phyloP scores from a whole-genome alignment of 176 grass and related monocot species.

The Calamus simplicifolius region DNA sequence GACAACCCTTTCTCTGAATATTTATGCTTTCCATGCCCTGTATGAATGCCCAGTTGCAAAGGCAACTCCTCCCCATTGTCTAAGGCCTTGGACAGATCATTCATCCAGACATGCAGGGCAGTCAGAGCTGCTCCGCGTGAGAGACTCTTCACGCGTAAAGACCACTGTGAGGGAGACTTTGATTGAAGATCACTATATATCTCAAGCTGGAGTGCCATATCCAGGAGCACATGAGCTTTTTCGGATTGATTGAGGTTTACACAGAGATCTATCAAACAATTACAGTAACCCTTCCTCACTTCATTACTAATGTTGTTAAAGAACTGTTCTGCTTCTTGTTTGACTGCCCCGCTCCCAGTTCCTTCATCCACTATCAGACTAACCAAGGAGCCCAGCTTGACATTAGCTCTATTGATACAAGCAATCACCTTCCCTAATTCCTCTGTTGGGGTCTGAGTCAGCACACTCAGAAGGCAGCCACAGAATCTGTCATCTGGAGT shows the following conservation, averaged over 20 bases:
- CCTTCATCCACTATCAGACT: constrained; percentile 41
- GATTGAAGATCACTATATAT: constrained; percentile 73
- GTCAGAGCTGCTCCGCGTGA: constrained; percentile 56
- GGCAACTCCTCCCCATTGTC: constrained; percentile 55
- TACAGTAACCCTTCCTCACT: constrained; percentile 79
- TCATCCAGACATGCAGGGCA: constrained; percentile 66
- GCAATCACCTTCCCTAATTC: constrained; percentile 64
- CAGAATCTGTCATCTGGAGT: constrained; percentile 61
- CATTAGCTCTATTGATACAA: constrained; percentile 54
- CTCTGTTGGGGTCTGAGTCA: constrained; percentile 30
- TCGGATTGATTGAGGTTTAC: constrained; percentile 59
- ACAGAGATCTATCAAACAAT: constrained; percentile 75
- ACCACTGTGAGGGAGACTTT: constrained; percentile 59
- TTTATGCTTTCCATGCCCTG: constrained; percentile 64
- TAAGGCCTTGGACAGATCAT: constrained; percentile 55
- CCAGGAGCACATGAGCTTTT: constrained; percentile 49
- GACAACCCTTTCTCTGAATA: constrained; percentile 50
- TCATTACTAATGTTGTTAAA: constrained; percentile 26
- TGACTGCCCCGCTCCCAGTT: constrained; percentile 31
- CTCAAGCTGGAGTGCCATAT: constrained; percentile 42
- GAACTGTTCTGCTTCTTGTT: constrained; percentile 34
- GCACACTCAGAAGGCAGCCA: constrained; percentile 71
- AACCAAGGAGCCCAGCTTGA: constrained; percentile 44
- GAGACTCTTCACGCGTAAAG: constrained; percentile 70
- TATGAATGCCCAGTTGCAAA: constrained; percentile 68